Evolutionary conservation across 345 rosid species (phyloP), one percentile per base, ranked within the genome.

Genomic region (Syzygium aqueum): DNA sequence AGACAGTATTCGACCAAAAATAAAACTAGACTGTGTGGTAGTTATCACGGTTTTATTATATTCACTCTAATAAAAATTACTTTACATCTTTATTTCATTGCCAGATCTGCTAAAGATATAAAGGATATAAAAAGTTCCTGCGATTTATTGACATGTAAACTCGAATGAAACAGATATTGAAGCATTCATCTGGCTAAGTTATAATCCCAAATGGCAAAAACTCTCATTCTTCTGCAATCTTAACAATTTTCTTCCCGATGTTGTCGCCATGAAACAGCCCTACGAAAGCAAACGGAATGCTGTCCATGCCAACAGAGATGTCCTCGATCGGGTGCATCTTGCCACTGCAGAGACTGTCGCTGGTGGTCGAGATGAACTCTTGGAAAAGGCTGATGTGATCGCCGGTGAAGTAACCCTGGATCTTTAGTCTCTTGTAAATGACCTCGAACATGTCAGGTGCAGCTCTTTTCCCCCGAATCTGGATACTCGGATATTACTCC

Each of bases 401-500:
- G 9, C 11, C 2, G 23, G 91, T 91, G 7, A 93, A 85, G 54
- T 93, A 95, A 1, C 95, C 95, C 67, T 90, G 94, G 25, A 95
- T 89, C 63, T 87, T 93, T 80, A 92, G 88, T 84, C 96, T 93
- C 91, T 88, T 93, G 91, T 92, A 93, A 25, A 93, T 84, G 53
- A 94, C 85, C 15, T 90, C 92, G 3, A 93, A 3, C 95, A 92
- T 90, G 8, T 88, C 84, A 0, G 94, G 95, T 3, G 92, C 90
- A 40, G 94, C 94, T 57, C 88, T 80, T 78, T 88, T 91, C 46
- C 40, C 40, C 78, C 2, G 51, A 7, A 27, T 85, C 88, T 12
- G 91, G 87, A 16, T 94, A 93, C 61, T 95, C 93, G 0, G 97
- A 90, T 14, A 94, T 94, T 7, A 88, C 92, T 12, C 97, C 97